These are phyloP conservation scores for Pirum gemmata DNA, from an alignment of 78 protist species.

Conservation along the genomic window DNA sequence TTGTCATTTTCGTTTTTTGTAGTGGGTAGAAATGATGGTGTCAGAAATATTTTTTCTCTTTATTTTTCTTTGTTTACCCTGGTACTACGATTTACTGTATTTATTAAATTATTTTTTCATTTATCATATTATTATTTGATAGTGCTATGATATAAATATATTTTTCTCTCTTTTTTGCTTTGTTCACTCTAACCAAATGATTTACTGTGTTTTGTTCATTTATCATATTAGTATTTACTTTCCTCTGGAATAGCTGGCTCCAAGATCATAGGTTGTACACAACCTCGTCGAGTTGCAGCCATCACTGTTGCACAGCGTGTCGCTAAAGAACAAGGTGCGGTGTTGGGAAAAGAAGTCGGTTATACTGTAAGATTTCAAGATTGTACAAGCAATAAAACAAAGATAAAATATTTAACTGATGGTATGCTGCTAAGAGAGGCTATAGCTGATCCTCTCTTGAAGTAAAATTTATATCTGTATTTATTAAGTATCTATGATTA, in stretches of 20 bases:
- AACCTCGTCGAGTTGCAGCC: constrained; percentile 76
- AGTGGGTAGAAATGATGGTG: no score
- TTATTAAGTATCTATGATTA: no score
- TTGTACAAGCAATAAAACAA: constrained; percentile 14
- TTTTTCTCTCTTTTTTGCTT: neutral
- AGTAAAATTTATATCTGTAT: neutral
- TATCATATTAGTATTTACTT: neutral
- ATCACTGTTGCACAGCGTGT: constrained; percentile 67
- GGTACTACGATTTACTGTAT: no score
- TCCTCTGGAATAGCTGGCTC: neutral
- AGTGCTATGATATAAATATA: no score
- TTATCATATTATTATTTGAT: no score
- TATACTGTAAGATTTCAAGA: constrained; percentile 72
- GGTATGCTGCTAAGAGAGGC: constrained; percentile 78
- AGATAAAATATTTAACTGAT: constrained; percentile 67
- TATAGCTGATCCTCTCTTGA: constrained; percentile 63
- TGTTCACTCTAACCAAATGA: neutral
- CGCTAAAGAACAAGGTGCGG: constrained; percentile 55
- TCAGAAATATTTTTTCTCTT: no score
- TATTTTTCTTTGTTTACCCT: no score
- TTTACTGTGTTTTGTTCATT: neutral
- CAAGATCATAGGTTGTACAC: constrained; percentile 50
- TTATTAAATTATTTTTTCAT: no score
- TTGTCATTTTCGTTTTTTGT: no score
- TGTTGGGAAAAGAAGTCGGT: constrained; percentile 73